Percentiles rank a stretch among this genome's conserved stretches.
Evolutionary conservation across 1,284 basidiomycete genomes (phyloP).

Genomic region (Sporisorium reilianum): DNA sequence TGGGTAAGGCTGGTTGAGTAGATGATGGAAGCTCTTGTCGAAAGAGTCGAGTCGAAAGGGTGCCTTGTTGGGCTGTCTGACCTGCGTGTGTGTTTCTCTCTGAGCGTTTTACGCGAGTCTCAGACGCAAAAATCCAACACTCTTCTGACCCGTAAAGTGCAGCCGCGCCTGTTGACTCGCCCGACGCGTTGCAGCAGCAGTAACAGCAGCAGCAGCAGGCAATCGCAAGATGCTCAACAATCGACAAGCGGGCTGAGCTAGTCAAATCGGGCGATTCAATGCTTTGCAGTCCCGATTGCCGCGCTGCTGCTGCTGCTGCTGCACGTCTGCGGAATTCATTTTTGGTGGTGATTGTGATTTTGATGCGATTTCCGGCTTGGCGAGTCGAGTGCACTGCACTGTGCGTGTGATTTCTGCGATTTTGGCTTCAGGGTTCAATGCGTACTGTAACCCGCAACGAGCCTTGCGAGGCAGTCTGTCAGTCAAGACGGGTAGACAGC

Average conservation of each 20-base stretch:
- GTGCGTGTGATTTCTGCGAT: background rate
- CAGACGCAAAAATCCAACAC: background rate
- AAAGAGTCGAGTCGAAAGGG: background rate
- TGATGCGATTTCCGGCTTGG: no score
- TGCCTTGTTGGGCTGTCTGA: background rate
- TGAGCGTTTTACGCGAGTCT: background rate
- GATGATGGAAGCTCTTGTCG: background rate
- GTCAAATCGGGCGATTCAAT: no score
- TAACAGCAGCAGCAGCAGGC: background rate
- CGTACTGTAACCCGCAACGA: no score
- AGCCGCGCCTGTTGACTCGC: slow-evolving; percentile 7
- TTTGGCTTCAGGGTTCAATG: background rate
- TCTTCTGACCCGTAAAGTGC: slow-evolving; percentile 15
- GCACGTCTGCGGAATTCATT: no score
- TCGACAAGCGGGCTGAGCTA: no score
- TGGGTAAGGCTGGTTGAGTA: background rate
- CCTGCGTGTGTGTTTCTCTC: background rate
- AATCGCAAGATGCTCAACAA: background rate
- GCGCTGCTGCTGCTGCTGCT: background rate
- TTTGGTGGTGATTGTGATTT: no score
- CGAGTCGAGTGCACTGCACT: no score
- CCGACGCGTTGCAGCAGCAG: background rate
- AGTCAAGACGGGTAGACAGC: background rate
- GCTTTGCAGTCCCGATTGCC: background rate
- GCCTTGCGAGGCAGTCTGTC: background rate